phyloP scores from a whole-genome alignment of 2,329 filamentous ascomycete species.

The Tolypocladium guangdongense region DNA sequence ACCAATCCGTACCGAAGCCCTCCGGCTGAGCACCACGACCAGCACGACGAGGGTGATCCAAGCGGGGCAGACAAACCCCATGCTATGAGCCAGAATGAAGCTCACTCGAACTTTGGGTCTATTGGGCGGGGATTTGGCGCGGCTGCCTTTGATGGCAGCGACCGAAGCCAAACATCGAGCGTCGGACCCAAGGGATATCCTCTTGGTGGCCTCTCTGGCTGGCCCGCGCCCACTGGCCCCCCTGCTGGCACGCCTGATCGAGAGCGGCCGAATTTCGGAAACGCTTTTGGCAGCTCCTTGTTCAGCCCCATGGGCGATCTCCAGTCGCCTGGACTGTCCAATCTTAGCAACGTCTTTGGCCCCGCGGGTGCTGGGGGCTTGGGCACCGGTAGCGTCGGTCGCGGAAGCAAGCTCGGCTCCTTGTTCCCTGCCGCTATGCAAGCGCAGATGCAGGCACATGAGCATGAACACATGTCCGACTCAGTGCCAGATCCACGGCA shows the following conservation, averaged over 20 bases:
- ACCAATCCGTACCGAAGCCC: conserved; percentile 96
- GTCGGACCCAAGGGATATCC: conserved; percentile 68
- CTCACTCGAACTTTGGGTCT: conserved; percentile 40
- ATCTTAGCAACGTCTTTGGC: conserved; percentile 60
- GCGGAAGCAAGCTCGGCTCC: conserved; percentile 73
- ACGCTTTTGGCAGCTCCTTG: conserved; percentile 66
- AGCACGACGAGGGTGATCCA: conserved; percentile 49
- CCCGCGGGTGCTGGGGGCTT: conserved; percentile 42
- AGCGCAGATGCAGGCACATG: conserved; percentile 70
- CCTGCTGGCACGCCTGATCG: conserved; percentile 59
- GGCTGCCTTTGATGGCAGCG: conserved; percentile 57
- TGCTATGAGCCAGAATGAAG: conserved; percentile 28
- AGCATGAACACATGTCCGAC: conserved; percentile 54
- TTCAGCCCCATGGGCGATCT: conserved; percentile 70
- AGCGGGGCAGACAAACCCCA: conserved; percentile 35
- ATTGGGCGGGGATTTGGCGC: conserved; percentile 39
- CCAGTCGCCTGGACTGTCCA: conserved; percentile 61
- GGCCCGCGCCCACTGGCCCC: conserved; percentile 43
- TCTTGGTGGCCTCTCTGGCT: conserved; percentile 51
- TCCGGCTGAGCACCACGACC: conserved; percentile 59
- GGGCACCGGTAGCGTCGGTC: conserved; percentile 55
- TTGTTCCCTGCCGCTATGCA: conserved; percentile 86
- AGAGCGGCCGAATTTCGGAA: conserved; percentile 43
- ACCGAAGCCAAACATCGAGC: conserved; percentile 89
- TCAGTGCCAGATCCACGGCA: conserved; percentile 49